phyloP scores from a whole-genome alignment of 768 basidiomycete genomes.

The Gloeophyllum trabeum region DNA sequence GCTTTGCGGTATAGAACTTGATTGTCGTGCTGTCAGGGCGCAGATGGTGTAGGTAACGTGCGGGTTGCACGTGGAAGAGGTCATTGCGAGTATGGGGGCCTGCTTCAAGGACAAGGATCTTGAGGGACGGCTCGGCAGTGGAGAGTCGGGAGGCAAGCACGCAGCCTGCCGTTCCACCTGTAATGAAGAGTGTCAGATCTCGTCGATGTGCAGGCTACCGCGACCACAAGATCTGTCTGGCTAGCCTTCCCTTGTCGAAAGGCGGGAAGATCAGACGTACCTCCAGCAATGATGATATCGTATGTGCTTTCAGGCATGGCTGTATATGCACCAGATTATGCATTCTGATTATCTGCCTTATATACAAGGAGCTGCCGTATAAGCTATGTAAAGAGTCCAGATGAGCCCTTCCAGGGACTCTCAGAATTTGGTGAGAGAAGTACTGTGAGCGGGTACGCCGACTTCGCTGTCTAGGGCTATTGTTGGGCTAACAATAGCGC shows the following conservation, averaged over 20 bases:
- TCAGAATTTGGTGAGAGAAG: too few species aligned
- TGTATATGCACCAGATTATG: too few species aligned
- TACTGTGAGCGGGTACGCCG: too few species aligned
- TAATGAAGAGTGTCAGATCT: neutral
- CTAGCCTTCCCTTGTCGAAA: too few species aligned
- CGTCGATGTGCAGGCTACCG: neutral
- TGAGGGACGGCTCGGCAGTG: constrained; percentile 38
- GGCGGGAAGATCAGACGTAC: too few species aligned
- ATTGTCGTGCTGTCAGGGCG: constrained; percentile 27
- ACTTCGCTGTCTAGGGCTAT: too few species aligned
- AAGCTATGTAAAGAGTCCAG: too few species aligned
- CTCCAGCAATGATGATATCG: constrained; percentile 49
- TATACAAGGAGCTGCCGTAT: too few species aligned
- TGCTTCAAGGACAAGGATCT: constrained; percentile 50
- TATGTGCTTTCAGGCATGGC: constrained; percentile 10
- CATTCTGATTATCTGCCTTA: too few species aligned
- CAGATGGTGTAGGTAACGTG: constrained; percentile 33
- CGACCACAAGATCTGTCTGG: too few species aligned
- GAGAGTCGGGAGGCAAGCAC: constrained; percentile 44
- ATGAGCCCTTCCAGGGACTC: too few species aligned
- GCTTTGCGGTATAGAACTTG: constrained; percentile 25
- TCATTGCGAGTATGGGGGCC: constrained; percentile 39
- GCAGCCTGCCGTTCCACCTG: constrained; percentile 44
- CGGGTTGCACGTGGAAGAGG: constrained; percentile 41
- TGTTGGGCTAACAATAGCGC: too few species aligned